Base-by-base conservation (phyloP, 805 yeast species). In the Metschnikowia gelsemii region DNA sequence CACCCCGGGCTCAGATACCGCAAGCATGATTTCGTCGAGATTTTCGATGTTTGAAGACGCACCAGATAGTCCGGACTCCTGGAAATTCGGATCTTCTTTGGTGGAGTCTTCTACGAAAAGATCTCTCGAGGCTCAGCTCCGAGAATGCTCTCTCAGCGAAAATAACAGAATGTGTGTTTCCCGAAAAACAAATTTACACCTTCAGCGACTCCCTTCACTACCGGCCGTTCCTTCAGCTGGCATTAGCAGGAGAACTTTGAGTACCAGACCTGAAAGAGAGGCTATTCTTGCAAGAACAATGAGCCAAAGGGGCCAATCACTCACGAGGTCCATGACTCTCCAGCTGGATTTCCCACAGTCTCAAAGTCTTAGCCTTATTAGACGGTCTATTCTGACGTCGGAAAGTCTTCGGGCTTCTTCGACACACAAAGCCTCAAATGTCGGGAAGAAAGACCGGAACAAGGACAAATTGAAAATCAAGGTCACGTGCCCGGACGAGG, bases 31-130 rank as follows among this genome's bases (percentile, higher is more conserved):
- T 17, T 45, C 52, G n/a, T 24, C 36, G 14, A 35, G 28, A 12
- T 35, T 47, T 16, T 50, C 57, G 7, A 28, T 55, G 12, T 55
- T 55, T 27, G 57, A 54, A 22, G 39, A 43, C 6, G 40, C 42
- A 7, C 49, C 51, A 1, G 32, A 37, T 21, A 47, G 45, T 24
- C 47, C 51, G 8, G 41, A 40, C 14, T 46, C 44, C 12, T 40
- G 44, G 44, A 23, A 25, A 4, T 14, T 16, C 7, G 41, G 9
- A 1, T 3, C 22, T 17, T 24, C 34, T 4, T 14, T 27, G 11
- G 37, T 8, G n/a, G 23, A 25, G 5, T 21, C 23, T 5, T 22
- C 5, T 22, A 11, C 19, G 8, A 26, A 21, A 22, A n/a, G 9
- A 11, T 25, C 37, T 4, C 37, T 34, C n/a, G 34, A 21, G 23